Evolutionary conservation across 352 stramenopile genomes (phyloP), one percentile per base, ranked within the genome.

Genomic region (Phytophthora nicotianae): DNA sequence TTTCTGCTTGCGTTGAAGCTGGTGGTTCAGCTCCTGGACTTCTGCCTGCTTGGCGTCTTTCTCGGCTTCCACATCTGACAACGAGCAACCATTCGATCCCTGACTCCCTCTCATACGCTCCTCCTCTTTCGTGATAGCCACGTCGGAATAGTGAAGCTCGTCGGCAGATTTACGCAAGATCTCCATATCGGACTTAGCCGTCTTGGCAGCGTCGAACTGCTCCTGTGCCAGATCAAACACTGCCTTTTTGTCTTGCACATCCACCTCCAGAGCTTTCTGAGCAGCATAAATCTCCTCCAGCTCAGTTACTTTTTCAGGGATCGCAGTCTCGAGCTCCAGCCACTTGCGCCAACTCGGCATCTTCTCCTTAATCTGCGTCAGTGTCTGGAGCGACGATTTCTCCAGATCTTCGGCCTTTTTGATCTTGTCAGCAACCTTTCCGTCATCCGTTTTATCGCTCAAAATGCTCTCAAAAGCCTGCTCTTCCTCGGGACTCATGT

Each of bases 391-490:
- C 6, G 79, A 73, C 14, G 50, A 49, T 17, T 68, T 58, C 59
- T 95, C 84, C 5, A 76, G 42, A 4, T 54, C 49, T 62, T 91
- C 81, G 0, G 84, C 83, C 37, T 87, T 86, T 24, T 70, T 70
- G 38, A 95, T 92, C 62, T 93, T 95, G 24, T 93, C 81, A 11
- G 76, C 74, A 20, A 93, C 72, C 37, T 90, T 93, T 5, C 58
- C 66, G 57, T 91, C 83, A 46, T 93, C 83, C 2, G 84, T 93
- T 48, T 92, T 93, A 14, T 89, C 73, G 38, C 82, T 79, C 29
- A 96, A 75, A 33, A 78, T 76, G n/a, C 65, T 61, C 19, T 79
- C 59, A 29, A 93, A 96, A 13, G 76, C 62, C 19, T 81, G 58
- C 19, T 85, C 77, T 66, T 96, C 85, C 5, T 74, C 63, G 1